phyloP scores from a whole-genome alignment of 176 grass and related monocot genomes.

The Elymus sibiricus region DNA sequence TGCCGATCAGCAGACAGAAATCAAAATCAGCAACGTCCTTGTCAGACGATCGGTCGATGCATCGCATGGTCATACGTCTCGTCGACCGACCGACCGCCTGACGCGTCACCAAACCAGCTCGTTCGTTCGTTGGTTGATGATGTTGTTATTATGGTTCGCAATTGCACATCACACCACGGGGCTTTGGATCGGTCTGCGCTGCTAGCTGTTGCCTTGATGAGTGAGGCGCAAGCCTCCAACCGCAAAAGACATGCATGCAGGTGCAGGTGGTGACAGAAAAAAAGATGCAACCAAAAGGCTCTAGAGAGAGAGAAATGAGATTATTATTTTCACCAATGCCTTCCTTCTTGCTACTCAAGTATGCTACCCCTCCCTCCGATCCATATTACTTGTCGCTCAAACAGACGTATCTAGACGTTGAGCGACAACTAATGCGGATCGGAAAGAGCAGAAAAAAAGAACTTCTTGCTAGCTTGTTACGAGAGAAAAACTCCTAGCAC shows the following conservation, averaged over 20 bases:
- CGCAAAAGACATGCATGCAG: background rate
- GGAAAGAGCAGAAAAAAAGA: too few species aligned
- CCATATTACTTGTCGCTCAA: too few species aligned
- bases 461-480: too few species aligned
- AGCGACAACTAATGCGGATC: too few species aligned
- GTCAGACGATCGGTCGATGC: background rate
- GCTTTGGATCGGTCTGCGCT: background rate
- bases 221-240: constrained; percentile 9
- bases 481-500: too few species aligned
- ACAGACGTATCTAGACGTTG: too few species aligned
- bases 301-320: too few species aligned
- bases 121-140: background rate
- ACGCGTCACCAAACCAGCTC: background rate
- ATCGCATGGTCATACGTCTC: background rate
- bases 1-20: background rate
- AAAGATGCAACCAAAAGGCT: background rate
- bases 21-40: background rate
- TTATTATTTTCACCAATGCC: too few species aligned
- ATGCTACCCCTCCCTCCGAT: too few species aligned
- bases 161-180: background rate
- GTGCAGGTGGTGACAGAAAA: background rate
- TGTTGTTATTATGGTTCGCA: background rate
- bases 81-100: background rate
- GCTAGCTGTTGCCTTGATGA: background rate
- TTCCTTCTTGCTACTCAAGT: too few species aligned